Evolutionary conservation across 805 yeast species (phyloP).

Genomic region (Monosporozyma solicola): DNA sequence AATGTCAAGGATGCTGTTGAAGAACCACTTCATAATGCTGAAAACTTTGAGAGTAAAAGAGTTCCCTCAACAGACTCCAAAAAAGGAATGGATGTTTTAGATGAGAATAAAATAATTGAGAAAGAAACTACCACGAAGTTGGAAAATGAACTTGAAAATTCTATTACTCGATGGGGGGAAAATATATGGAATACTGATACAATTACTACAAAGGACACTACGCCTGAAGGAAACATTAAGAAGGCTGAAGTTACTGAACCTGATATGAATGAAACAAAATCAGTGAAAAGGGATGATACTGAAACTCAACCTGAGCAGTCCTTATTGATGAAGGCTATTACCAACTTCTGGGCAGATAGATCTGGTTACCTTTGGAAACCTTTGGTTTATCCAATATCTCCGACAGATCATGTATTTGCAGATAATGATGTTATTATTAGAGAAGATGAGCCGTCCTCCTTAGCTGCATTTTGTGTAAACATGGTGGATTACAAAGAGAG

Average conservation of each 20-base stretch:
- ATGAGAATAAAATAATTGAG: neutral
- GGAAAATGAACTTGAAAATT: slow-evolving; percentile 24
- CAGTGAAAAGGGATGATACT: slow-evolving; percentile 17
- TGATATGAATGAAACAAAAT: slow-evolving; percentile 8
- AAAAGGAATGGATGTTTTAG: slow-evolving; percentile 1
- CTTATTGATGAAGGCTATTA: slow-evolving; percentile 70
- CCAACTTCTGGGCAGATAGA: slow-evolving; percentile 95
- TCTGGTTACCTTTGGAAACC: slow-evolving; percentile 95
- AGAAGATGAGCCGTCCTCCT: slow-evolving; percentile 93
- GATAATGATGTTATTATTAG: slow-evolving; percentile 90
- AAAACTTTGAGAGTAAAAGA: slow-evolving; percentile 1
- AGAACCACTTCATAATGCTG: slow-evolving; percentile 34
- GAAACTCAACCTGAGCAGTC: slow-evolving; percentile 52
- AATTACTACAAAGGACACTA: neutral
- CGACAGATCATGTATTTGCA: slow-evolving; percentile 83
- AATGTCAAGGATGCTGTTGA: slow-evolving; percentile 84
- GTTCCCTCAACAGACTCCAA: slow-evolving; percentile 3
- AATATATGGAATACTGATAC: slow-evolving; percentile 8
- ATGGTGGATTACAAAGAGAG: slow-evolving; percentile 73
- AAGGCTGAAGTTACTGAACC: slow-evolving; percentile 6
- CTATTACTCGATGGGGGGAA: slow-evolving; percentile 28
- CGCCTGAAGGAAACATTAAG: neutral
- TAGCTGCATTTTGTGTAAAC: slow-evolving; percentile 86
- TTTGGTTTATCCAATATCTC: slow-evolving; percentile 64
- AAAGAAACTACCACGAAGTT: slow-evolving; percentile 11